Base-by-base conservation (phyloP, 768 basidiomycete genomes). In the Mycena filopes region DNA sequence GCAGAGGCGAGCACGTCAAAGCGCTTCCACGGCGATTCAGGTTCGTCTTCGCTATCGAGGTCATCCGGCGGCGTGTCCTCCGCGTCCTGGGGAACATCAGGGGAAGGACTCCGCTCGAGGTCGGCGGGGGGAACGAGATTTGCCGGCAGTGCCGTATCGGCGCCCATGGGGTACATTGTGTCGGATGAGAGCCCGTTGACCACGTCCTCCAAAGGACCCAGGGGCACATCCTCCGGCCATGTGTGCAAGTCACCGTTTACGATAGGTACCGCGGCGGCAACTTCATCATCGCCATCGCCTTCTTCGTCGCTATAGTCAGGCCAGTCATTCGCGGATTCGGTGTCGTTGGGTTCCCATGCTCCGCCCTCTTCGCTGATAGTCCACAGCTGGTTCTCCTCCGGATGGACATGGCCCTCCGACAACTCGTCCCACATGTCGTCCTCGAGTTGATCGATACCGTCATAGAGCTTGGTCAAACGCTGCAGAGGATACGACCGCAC, bases 371-470 rank as follows among this genome's bases (percentile, higher is more conserved):
- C 78, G 40, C 82, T 76, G 76, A 80, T 79, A 3, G 75, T 65
- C 84, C 82, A 82, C 33, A 73, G 72, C 60, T 77, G 74, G 43
- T 78, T 77, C 54, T 84, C 82, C 50, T 84, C 79, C 12, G 78
- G 79, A 73, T 82, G 84, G 8, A 25, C 81, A 8, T 82, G 81
- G 7, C 70, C 78, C 23, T 83, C 84, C n/a, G 83, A 77, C 29
- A 80, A 81, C 38, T 83, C 86, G 45, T 81, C 83, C 87, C 88
- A 90, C 28, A 85, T 74, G 55, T 88, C 88, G 61, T 90, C 89
- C 65, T 93, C 90, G 10, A 93, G 82, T 72, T 92, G 92, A 56
- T 95, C 94, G 41, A 92, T 81, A 25, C 90, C 91, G 76, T 95
- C 95, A 66, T 92, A 89, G 41, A 98, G 77, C 67, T 89, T 85